Evolutionary conservation across 164 flowering plant genomes (phyloP), one percentile per base, ranked within the genome.

Genomic region (Vitis rotundifolia): DNA sequence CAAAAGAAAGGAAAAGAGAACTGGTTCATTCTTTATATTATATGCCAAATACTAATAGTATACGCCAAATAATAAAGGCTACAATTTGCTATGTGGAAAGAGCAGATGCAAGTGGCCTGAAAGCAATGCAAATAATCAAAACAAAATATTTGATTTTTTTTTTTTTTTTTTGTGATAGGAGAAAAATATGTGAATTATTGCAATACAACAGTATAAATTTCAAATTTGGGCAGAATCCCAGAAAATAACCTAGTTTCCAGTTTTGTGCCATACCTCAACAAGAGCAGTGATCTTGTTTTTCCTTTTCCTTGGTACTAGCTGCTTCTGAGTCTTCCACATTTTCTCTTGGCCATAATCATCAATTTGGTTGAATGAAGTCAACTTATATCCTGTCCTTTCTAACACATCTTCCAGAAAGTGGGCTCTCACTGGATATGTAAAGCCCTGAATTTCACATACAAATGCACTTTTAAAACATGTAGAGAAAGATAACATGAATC

Each of bases 341-440:
- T 91, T 96, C 59, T 96, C 99, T 85, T 93, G 97, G 71, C 99
- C 99, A 86, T 91, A 95, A 74, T 95, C 98, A 85, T 95, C 99
- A 80, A 95, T 66, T 88, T 95, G 99, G 74, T 95, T 95, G 78
- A 89, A 91, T 61, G 99, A 85, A 66, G 93, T 86, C 84, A 96
- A 71, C 81, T 91, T 93, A 73, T 90, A 91, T 66, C 99, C 98
- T 13, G 98, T 91, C 57, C 82, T 84, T 74, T 93, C 98, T 74
- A 96, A 68, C 62, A 96, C 80, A 83, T 96, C 98, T 81, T 93
- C 98, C 64, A 96, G 80, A 75, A 91, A 96, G 75, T 88, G 91
- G 11, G 92, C 87, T 76, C 84, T 87, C 56, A 96, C 99, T 44
- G 98, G 98, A 77, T 88, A 71, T 10, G 99, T 89, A 68, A 96